Evolutionary conservation across 2,329 filamentous ascomycete genomes (phyloP), one percentile per base, ranked within the genome.

Genomic region (Sclerotinia glacialis): DNA sequence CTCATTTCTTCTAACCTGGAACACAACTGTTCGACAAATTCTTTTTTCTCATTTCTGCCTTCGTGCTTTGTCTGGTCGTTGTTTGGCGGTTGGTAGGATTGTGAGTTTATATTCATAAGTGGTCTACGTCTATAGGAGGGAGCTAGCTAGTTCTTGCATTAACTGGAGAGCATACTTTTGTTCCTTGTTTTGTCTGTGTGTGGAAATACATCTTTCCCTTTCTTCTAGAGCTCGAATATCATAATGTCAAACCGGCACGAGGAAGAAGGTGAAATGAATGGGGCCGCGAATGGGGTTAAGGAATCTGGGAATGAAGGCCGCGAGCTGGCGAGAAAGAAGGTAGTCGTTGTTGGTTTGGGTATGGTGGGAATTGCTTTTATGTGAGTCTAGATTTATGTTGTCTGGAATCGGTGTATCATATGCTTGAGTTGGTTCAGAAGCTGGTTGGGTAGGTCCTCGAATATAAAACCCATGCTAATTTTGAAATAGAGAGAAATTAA

Each of bases 331-430:
- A 75, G 86, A 69, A 92, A 91, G 77, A 87, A 83, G 74, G 79
- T 96, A 46, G 92, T 96, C 2, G 87, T 96, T 47, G 91, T 96
- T 49, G 93, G 93, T 12, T 79, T 97, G 78, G 93, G 93, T 2
- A 97, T 97, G 93, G 93, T 97, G 54, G 92, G 90, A 49, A 89
- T 95, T 72, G 88, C 90, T 52, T 94, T 96, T 77, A 92, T 96
- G 90, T 94, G 79, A 83, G 89, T 82, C 26, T 9, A 46, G 16
- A 8, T 6, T 44, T 28, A 5, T 49, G 21, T 5, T 18, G 7
- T 34, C 18, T 11, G 18, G 16, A 18, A 18, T 16, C 21, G 21
- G 31, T 11, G 28, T n/a, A 5, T 6, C 42, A 23, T 21, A 23
- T 18, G n/a, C n/a, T 21, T 28, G 9, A 7, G 37, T 21, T 21